Percentiles rank a stretch among this genome's conserved stretches.
These are phyloP conservation scores for Rachicladosporium sp. DNA, from an alignment of 2,329 filamentous ascomycete species.

Conservation along the genomic window DNA sequence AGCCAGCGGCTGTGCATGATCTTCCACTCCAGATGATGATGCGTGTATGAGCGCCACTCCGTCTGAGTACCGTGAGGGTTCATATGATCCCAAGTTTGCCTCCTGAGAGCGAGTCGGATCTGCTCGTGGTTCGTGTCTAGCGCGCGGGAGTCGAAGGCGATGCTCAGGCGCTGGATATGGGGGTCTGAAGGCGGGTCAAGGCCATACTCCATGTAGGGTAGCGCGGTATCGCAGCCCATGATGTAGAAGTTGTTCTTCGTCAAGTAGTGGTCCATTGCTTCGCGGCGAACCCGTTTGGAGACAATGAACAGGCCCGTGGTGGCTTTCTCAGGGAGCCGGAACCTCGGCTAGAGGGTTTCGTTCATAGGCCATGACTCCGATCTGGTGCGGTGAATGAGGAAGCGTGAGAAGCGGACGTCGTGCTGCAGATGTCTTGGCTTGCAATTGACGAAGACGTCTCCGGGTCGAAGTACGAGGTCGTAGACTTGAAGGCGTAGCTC, in stretches of 20 bases:
- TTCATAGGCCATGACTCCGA: not conserved
- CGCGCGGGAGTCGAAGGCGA: slow-evolving; percentile 5
- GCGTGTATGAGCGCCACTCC: slow-evolving; percentile 1
- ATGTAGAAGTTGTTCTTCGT: slow-evolving; percentile 5
- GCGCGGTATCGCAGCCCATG: slow-evolving; percentile 3
- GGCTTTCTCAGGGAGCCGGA: not conserved
- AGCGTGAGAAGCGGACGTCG: slow-evolving; percentile 5
- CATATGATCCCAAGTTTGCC: slow-evolving; percentile 1
- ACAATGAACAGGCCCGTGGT: slow-evolving; percentile 16
- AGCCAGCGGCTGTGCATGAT: slow-evolving; percentile 5
- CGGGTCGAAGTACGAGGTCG: slow-evolving; percentile 2
- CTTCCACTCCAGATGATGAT: slow-evolving; percentile 5
- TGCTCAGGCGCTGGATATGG: slow-evolving; percentile 5
- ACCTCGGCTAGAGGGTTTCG: not conserved
- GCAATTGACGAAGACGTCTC: slow-evolving; percentile 4
- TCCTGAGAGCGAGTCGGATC: slow-evolving; percentile 1
- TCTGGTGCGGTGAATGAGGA: not conserved
- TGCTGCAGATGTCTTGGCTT: slow-evolving; percentile 1
- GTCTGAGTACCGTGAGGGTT: not conserved
- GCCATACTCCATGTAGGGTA: slow-evolving; percentile 6
- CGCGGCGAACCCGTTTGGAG: slow-evolving; percentile 23
- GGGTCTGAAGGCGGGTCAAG: slow-evolving; percentile 3
- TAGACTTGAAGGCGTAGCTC: slow-evolving; percentile 3
- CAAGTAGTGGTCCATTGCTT: slow-evolving; percentile 11
- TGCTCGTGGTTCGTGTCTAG: slow-evolving; percentile 1